Evolutionary conservation across 495 filamentous ascomycete species (phyloP).

Genomic region (Daldinia childiae): DNA sequence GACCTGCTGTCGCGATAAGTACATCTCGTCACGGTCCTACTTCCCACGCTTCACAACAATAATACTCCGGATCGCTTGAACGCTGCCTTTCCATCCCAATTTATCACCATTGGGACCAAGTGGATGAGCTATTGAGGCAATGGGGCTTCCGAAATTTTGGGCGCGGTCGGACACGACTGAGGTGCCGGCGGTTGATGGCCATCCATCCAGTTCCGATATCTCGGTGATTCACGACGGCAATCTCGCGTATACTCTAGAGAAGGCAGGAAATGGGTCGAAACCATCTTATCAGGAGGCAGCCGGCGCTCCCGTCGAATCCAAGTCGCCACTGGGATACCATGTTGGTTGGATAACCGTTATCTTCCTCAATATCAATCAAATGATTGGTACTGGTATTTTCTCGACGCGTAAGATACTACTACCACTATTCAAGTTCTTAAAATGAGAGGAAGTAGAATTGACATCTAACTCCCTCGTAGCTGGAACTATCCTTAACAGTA

Average conservation of each 20-base stretch:
- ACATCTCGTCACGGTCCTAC: not conserved
- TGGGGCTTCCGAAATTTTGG: constrained; percentile 36
- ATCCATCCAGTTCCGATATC: constrained; percentile 26
- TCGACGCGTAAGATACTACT: constrained; percentile 62
- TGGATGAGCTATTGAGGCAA: constrained; percentile 5
- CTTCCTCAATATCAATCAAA: constrained; percentile 70
- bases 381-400: constrained; percentile 74
- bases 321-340: constrained; percentile 68
- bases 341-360: constrained; percentile 65
- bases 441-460: not conserved
- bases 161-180: constrained; percentile 13
- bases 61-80: not conserved
- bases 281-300: constrained; percentile 69
- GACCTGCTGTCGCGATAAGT: not conserved
- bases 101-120: not conserved
- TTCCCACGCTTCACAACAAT: not conserved
- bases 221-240: constrained; percentile 53
- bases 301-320: constrained; percentile 68
- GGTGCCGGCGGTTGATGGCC: constrained; percentile 12
- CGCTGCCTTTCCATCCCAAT: not conserved
- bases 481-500: constrained; percentile 62
- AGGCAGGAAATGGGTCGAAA: constrained; percentile 64
- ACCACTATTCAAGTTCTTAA: not conserved
- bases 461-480: constrained; percentile 48
- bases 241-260: constrained; percentile 60